Percentiles rank a stretch among this genome's conserved stretches.
phyloP scores from a whole-genome alignment of 495 filamentous ascomycete species.

The Baudoinia panamericana region DNA sequence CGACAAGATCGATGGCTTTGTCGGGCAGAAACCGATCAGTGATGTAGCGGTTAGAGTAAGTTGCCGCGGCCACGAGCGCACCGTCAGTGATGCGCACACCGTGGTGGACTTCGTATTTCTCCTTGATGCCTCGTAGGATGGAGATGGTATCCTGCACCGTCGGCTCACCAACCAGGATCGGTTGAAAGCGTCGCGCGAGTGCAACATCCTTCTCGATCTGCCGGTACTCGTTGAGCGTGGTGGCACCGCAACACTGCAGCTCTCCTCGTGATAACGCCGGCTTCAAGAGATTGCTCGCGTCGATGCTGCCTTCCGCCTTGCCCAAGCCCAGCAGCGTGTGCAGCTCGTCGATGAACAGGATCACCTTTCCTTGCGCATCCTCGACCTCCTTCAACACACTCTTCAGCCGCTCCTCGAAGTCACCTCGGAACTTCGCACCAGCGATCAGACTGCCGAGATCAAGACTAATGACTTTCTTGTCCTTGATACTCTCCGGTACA shows the following conservation, averaged over 20 bases:
- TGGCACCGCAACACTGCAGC: slow-evolving; percentile 89
- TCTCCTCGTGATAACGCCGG: slow-evolving; percentile 86
- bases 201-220: slow-evolving; percentile 93
- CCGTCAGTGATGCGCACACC: slow-evolving; percentile 86
- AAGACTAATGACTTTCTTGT: slow-evolving; percentile 75
- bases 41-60: slow-evolving; percentile 88
- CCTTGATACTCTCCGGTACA: slow-evolving; percentile 92
- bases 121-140: slow-evolving; percentile 91
- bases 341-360: slow-evolving; percentile 91
- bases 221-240: slow-evolving; percentile 83
- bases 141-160: slow-evolving; percentile 86
- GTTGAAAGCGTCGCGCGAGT: slow-evolving; percentile 82
- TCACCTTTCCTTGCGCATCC: slow-evolving; percentile 74
- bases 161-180: slow-evolving; percentile 79
- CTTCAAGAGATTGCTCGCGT: slow-evolving; percentile 90
- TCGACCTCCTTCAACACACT: slow-evolving; percentile 81
- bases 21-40: slow-evolving; percentile 91
- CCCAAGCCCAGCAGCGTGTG: slow-evolving; percentile 85
- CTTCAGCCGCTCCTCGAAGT: slow-evolving; percentile 93
- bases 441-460: slow-evolving; percentile 89
- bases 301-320: slow-evolving; percentile 90
- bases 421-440: slow-evolving; percentile 87
- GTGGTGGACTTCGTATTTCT: slow-evolving; percentile 94
- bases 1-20: slow-evolving; percentile 93
- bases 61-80: slow-evolving; percentile 81